These are phyloP conservation scores for Sporobolomyces pararoseus DNA, from an alignment of 768 basidiomycete species.

Conservation along the genomic window DNA sequence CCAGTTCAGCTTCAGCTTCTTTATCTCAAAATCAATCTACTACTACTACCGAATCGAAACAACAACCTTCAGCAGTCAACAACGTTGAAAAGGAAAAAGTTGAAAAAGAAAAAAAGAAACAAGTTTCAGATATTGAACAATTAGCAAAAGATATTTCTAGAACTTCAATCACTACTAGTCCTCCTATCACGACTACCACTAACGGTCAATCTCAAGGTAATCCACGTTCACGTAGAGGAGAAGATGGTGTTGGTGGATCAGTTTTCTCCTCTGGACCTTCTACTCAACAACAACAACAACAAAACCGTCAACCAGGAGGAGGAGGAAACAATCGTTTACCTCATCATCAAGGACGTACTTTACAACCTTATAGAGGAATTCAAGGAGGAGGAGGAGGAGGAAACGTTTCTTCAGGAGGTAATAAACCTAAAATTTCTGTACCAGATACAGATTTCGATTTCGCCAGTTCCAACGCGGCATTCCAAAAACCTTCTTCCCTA, in stretches of 20 bases:
- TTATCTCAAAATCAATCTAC: neutral
- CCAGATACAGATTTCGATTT: conserved; percentile 46
- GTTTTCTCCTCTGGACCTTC: conserved; percentile 11
- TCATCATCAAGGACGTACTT: conserved; percentile 1
- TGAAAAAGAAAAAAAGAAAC: neutral
- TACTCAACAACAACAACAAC: neutral
- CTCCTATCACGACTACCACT: neutral
- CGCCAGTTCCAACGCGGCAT: conserved; percentile 45
- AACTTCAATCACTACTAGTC: conserved; percentile 1
- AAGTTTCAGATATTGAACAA: conserved; percentile 34
- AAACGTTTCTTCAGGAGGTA: too few species aligned
- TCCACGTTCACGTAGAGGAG: conserved; percentile 1
- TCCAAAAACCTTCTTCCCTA: conserved; percentile 41
- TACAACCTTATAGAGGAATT: conserved; percentile 11
- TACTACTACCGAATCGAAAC: too few species aligned
- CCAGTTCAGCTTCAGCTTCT: neutral
- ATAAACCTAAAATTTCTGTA: conserved; percentile 11
- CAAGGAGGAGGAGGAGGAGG: neutral
- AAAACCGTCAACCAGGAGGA: neutral
- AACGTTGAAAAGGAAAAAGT: neutral
- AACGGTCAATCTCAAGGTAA: conserved; percentile 5
- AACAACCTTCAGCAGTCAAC: too few species aligned
- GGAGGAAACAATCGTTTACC: neutral
- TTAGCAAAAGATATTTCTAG: conserved; percentile 40
- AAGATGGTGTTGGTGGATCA: conserved; percentile 28